Evolutionary conservation across 495 filamentous ascomycete species (phyloP).

Genomic region (Bathelium albidoporum): DNA sequence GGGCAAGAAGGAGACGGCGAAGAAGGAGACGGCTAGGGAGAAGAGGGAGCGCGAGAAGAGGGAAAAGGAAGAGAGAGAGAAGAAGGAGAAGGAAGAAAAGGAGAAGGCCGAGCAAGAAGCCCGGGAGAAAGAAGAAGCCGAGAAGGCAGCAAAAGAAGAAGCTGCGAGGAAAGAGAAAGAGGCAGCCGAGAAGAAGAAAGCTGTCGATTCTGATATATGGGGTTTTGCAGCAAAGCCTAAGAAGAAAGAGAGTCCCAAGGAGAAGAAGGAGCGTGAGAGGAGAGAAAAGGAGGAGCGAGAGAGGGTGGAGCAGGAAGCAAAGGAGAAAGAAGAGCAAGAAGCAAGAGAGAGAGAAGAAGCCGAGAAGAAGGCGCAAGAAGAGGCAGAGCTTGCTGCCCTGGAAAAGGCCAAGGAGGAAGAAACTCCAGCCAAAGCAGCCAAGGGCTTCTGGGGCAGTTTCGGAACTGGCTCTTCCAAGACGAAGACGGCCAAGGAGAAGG

Average conservation of each 20-base stretch:
- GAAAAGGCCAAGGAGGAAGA: conserved; percentile 16
- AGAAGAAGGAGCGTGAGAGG: conserved; percentile 5
- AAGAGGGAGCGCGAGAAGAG: conserved; percentile 5
- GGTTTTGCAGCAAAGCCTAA: conserved; percentile 4
- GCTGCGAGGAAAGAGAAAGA: no score
- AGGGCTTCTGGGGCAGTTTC: conserved; percentile 15
- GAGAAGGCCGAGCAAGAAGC: conserved; percentile 4
- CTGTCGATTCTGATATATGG: background rate
- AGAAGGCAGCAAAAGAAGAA: conserved; percentile 25
- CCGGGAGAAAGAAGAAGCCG: conserved; percentile 20
- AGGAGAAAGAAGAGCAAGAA: conserved; percentile 7
- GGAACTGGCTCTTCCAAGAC: conserved; percentile 6
- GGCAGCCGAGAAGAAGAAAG: conserved; percentile 8
- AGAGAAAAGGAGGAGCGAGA: conserved; percentile 10
- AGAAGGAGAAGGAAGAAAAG: conserved; percentile 9
- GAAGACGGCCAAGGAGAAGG: conserved; percentile 13
- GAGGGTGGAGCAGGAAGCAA: conserved; percentile 5
- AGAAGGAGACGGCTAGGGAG: conserved; percentile 26
- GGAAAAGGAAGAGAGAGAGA: background rate
- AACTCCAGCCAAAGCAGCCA: conserved; percentile 16
- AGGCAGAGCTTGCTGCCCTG: background rate
- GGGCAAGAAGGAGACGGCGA: conserved; percentile 21
- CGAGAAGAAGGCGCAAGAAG: background rate
- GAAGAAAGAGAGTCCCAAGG: background rate
- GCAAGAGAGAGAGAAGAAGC: background rate